Evolutionary conservation across 441 rosid genomes (phyloP).

Genomic region (Brassica balearica): DNA sequence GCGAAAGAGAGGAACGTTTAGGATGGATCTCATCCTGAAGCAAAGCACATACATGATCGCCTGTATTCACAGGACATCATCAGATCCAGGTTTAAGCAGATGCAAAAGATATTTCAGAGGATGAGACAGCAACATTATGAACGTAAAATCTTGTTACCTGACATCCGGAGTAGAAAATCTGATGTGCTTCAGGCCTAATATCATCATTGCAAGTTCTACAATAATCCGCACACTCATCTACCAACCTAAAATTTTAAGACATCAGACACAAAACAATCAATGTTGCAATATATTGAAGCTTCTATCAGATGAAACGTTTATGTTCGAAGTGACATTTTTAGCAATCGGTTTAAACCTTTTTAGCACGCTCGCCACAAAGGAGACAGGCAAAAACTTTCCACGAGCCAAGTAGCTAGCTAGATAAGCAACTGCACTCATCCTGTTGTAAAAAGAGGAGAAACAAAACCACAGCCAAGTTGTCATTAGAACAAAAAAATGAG

Average conservation of each 20-base stretch:
- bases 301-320: not conserved
- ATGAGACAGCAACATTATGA: conserved; percentile 2
- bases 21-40: conserved; percentile 80
- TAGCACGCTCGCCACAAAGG: conserved; percentile 51
- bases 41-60: conserved; percentile 89
- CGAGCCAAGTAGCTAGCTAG: conserved; percentile 90
- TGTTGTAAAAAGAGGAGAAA: conserved; percentile 40
- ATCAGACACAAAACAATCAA: not conserved
- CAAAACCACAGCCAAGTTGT: conserved; percentile 5
- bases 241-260: conserved; percentile 53
- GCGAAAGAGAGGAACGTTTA: conserved; percentile 65
- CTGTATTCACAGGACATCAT: conserved; percentile 44
- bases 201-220: conserved; percentile 54
- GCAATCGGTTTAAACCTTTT: conserved; percentile 53
- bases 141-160: conserved; percentile 52
- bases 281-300: not conserved
- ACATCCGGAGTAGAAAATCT: conserved; percentile 78
- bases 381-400: conserved; percentile 68
- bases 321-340: not conserved
- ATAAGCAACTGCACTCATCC: conserved; percentile 90
- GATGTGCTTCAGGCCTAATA: conserved; percentile 61
- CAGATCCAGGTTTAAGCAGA: not conserved
- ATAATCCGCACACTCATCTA: conserved; percentile 71
- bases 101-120: not conserved
- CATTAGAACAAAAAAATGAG: not conserved